These are phyloP conservation scores for Paraleonurus japonicus DNA, from an alignment of 257 asterid species.

Conservation along the genomic window DNA sequence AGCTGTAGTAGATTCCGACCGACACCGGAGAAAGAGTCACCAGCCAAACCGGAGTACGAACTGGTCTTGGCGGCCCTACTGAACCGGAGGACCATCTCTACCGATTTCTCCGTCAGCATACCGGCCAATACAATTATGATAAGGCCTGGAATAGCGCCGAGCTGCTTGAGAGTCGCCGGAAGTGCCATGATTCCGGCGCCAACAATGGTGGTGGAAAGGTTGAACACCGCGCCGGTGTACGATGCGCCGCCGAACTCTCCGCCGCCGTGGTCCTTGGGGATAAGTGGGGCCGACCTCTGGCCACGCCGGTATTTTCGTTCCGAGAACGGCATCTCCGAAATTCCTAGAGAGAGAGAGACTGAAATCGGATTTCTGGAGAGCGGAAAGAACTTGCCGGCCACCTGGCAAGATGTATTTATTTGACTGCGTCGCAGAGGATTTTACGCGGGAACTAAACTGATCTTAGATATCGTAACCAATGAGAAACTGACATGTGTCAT, in stretches of 20 bases:
- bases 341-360: neutral
- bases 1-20: constrained; percentile 67
- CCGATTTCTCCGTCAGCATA: constrained; percentile 71
- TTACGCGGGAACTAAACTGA: constrained; percentile 27
- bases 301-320: constrained; percentile 71
- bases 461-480: constrained; percentile 4
- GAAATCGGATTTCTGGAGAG: constrained; percentile 23
- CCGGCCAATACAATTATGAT: constrained; percentile 60
- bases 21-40: constrained; percentile 55
- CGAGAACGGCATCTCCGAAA: constrained; percentile 42
- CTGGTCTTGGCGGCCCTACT: constrained; percentile 62
- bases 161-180: constrained; percentile 77
- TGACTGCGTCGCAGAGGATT: constrained; percentile 33
- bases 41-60: constrained; percentile 71
- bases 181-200: constrained; percentile 96
- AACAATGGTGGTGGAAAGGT: constrained; percentile 80
- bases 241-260: constrained; percentile 60
- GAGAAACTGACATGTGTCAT: neutral
- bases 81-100: constrained; percentile 70
- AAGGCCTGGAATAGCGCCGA: constrained; percentile 70
- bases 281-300: constrained; percentile 57
- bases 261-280: constrained; percentile 47
- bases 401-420: constrained; percentile 5
- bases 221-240: constrained; percentile 75
- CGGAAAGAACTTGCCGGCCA: neutral